Evolutionary conservation across 192 early-diverging fungal species (phyloP), one percentile per base, ranked within the genome.

Genomic region (Globomyces pollinis-pini): DNA sequence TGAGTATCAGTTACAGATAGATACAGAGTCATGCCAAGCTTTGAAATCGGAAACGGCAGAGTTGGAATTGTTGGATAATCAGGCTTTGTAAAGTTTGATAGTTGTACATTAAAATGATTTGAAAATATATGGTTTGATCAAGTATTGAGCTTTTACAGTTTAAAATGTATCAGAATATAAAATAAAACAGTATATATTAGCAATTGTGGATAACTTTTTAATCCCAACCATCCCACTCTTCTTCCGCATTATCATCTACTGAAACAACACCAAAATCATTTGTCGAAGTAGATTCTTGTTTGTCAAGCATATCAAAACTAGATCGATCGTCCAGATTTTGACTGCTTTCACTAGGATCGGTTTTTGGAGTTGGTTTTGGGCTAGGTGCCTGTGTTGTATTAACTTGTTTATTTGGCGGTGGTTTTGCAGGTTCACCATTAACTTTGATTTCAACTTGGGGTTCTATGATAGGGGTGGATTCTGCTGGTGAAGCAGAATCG

Each of bases 151-250:
- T n/a, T n/a, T n/a, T n/a, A n/a, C n/a, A n/a, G n/a, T n/a, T n/a
- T n/a, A n/a, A n/a, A n/a, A n/a, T n/a, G n/a, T n/a, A n/a, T n/a
- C n/a, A n/a, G n/a, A n/a, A n/a, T n/a, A n/a, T n/a, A 36, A 47
- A 28, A 47, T 26, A 47, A 47, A 26, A 5, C 8, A 55, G 4
- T 55, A 33, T 34, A 23, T 34, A 28, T 55, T 35, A 35, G 33
- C 38, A 39, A 20, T 39, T 39, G 0, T 15, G 38, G 38, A 15
- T n/a, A n/a, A n/a, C n/a, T n/a, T n/a, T n/a, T 47, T 35, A 55
- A 55, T 55, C 53, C 53, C 53, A 55, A 16, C 53, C 53, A 55
- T 41, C 38, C 53, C 53, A 55, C 8, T 55, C 53, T 36, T 41
- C 38, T 35, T 55, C 29, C 29, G 18, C 44, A n/a, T n/a, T n/a